A percentile compares a stretch with the other conserved stretches of the same genome.
These are phyloP conservation scores for Entomophthora muscae DNA, from an alignment of 371 early-diverging fungal species.

Conservation along the genomic window DNA sequence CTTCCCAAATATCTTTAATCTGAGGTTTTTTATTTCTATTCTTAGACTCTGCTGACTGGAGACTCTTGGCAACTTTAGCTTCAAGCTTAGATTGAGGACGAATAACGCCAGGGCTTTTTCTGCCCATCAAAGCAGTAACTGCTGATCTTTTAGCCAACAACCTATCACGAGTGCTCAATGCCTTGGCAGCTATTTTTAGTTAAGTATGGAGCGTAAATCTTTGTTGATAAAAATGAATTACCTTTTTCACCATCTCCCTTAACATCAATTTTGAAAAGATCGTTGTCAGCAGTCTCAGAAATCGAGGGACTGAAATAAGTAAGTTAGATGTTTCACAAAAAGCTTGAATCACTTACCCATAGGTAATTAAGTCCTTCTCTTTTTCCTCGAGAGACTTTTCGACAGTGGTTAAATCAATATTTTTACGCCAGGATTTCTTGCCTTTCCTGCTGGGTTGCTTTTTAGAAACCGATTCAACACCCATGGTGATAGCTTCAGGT, in stretches of 20 bases:
- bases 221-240: neutral
- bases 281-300: neutral
- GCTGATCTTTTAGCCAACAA: neutral
- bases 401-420: slow-evolving; percentile 64
- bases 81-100: neutral
- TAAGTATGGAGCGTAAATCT: neutral
- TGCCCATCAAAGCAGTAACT: neutral
- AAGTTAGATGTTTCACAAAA: neutral
- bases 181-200: neutral
- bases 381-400: slow-evolving; percentile 58
- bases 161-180: neutral
- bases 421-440: slow-evolving; percentile 85
- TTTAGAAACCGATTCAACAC: neutral
- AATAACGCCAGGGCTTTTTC: neutral
- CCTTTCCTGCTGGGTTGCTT: slow-evolving; percentile 51
- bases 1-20: neutral
- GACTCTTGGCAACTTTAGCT: neutral
- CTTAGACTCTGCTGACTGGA: neutral
- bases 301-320: neutral
- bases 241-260: neutral
- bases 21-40: neutral
- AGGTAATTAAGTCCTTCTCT: slow-evolving; percentile 50
- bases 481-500: neutral
- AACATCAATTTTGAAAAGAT: neutral
- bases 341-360: slow-evolving; percentile 29